Conservation (phyloP, 208 protist genomes). For the Trypanosoma cruzi region DNA sequence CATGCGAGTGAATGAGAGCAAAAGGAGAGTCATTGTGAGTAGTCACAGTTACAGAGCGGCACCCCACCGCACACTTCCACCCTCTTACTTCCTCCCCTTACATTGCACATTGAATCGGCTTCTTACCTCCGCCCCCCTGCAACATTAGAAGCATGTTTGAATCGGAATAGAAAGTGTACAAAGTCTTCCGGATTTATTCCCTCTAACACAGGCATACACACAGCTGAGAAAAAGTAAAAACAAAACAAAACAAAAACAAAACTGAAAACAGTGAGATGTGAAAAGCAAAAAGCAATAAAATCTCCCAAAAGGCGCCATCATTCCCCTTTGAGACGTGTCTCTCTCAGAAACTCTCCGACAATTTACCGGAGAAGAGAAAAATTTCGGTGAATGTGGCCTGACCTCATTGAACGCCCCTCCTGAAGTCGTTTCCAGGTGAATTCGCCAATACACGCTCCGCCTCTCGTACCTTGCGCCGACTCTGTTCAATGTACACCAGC, state of each 20-base stretch:
- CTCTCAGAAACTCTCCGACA: constrained; percentile 20
- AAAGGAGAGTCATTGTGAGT: background rate
- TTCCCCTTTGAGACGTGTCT: background rate
- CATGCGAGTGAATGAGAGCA: background rate
- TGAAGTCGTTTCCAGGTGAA: constrained; percentile 2
- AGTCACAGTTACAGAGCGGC: background rate
- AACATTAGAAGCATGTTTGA: background rate
- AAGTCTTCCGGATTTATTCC: background rate
- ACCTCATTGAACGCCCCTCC: background rate
- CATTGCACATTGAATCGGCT: too few species aligned
- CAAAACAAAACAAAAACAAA: too few species aligned
- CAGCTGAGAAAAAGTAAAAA: too few species aligned
- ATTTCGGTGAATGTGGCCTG: background rate
- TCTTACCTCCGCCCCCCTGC: background rate
- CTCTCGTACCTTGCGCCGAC: constrained; percentile 68
- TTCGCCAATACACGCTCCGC: constrained; percentile 48
- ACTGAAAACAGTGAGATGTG: background rate
- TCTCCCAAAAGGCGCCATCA: background rate
- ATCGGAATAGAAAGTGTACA: background rate
- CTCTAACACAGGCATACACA: background rate
- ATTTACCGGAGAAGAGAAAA: background rate
- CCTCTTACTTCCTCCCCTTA: too few species aligned
- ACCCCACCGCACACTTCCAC: background rate
- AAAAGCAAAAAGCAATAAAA: background rate
- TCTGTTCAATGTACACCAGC: constrained; percentile 67